phyloP scores from a whole-genome alignment of 2,329 filamentous ascomycete species.

The Conoideocrella luteorostrata region DNA sequence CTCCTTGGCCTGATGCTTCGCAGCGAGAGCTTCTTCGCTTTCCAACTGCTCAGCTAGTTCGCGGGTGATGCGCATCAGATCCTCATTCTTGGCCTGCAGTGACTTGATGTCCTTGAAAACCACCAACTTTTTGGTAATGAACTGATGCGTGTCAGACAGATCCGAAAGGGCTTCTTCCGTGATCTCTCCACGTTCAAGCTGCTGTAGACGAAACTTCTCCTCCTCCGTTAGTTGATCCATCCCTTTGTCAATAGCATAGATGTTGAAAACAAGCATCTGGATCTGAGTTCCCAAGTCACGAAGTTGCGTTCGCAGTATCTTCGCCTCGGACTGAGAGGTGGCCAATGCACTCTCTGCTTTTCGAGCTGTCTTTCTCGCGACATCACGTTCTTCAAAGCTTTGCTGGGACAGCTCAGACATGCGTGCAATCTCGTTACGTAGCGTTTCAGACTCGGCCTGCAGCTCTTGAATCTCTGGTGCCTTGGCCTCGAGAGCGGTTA shows the following conservation, averaged over 20 bases:
- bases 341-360: conserved; percentile 70
- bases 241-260: conserved; percentile 76
- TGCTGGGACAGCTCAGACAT: conserved; percentile 82
- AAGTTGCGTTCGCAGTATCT: conserved; percentile 77
- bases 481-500: conserved; percentile 76
- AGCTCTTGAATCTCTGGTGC: conserved; percentile 85
- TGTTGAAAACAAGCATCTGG: conserved; percentile 82
- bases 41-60: conserved; percentile 86
- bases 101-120: conserved; percentile 82
- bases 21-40: conserved; percentile 72
- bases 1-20: conserved; percentile 55
- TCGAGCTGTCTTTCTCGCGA: conserved; percentile 68
- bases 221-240: conserved; percentile 63
- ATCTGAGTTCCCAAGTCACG: conserved; percentile 86
- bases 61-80: conserved; percentile 74
- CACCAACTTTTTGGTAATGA: conserved; percentile 85
- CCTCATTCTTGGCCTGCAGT: conserved; percentile 80
- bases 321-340: conserved; percentile 59
- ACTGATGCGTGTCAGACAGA: conserved; percentile 75
- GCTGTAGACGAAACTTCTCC: conserved; percentile 69
- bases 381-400: conserved; percentile 72
- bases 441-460: conserved; percentile 69
- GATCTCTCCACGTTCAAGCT: conserved; percentile 69
- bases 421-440: conserved; percentile 74
- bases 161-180: conserved; percentile 64